Conservation (phyloP, 257 asterid genomes). For the Petunia axillaris region DNA sequence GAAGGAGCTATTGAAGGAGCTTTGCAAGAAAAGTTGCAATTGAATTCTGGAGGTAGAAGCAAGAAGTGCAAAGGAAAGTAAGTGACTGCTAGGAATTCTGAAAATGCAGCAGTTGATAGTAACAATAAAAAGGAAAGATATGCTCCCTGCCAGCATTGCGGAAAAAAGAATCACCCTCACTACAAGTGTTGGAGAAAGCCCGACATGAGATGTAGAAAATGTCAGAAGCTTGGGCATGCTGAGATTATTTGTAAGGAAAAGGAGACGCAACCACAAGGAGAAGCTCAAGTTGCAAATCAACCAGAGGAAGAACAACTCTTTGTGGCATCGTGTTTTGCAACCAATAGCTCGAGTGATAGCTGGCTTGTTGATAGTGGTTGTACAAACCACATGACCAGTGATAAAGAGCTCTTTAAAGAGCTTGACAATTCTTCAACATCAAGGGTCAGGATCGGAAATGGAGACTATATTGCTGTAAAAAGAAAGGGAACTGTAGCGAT, state of each 20-base stretch:
- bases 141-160: neutral
- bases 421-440: no score
- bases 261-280: neutral
- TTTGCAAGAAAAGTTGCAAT: neutral
- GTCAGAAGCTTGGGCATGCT: no score
- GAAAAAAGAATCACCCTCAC: neutral
- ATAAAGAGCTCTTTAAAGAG: no score
- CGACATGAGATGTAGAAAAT: neutral
- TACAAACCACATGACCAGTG: no score
- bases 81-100: no score
- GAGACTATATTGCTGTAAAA: no score
- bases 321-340: neutral
- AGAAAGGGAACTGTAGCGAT: no score
- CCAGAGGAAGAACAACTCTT: neutral
- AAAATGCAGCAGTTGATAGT: no score
- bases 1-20: neutral
- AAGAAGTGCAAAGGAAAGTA: neutral
- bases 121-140: neutral
- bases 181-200: slow-evolving; percentile 10
- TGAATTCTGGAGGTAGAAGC: no score
- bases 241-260: neutral
- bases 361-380: no score
- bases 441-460: no score
- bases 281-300: neutral
- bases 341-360: no score